Conservation (phyloP, 164 flowering plant species). For the Magnolia changhungtana region DNA sequence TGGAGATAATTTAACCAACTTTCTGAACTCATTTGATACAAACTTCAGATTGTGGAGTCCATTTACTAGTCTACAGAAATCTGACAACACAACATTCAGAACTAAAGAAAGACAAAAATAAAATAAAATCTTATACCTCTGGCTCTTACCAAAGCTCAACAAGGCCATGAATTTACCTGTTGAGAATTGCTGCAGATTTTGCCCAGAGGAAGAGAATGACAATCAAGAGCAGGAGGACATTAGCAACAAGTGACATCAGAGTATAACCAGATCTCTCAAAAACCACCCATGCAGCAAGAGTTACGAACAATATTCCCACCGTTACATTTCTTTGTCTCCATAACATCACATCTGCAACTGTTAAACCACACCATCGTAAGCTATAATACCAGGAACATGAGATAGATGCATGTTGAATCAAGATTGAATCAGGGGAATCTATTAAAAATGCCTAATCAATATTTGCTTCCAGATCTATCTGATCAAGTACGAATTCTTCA, state of each 20-base stretch:
- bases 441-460: too few relatives aligned
- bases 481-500: too few relatives aligned
- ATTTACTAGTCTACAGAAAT: neutral
- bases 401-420: neutral
- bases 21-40: too few relatives aligned
- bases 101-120: neutral
- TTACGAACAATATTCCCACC: slow-evolving; percentile 44
- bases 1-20: too few relatives aligned
- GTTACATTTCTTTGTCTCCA: slow-evolving; percentile 75
- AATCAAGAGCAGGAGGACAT: slow-evolving; percentile 69
- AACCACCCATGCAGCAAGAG: slow-evolving; percentile 72
- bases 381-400: neutral
- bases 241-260: slow-evolving; percentile 62
- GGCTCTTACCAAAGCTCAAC: neutral
- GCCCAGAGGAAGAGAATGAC: slow-evolving; percentile 87
- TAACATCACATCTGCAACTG: slow-evolving; percentile 91
- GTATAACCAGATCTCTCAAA: slow-evolving; percentile 89
- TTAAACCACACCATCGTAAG: slow-evolving; percentile 1
- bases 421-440: neutral
- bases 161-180: slow-evolving; percentile 39
- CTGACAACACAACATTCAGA: neutral
- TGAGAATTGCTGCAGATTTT: slow-evolving; percentile 82
- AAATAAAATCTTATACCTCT: neutral
- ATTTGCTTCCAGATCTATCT: too few relatives aligned
- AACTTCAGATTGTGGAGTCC: too few relatives aligned